Percentiles rank a stretch among this genome's conserved stretches.
These are phyloP conservation scores for Backusella parvicylindrica DNA, from an alignment of 192 early-diverging fungal species.

Conservation along the genomic window DNA sequence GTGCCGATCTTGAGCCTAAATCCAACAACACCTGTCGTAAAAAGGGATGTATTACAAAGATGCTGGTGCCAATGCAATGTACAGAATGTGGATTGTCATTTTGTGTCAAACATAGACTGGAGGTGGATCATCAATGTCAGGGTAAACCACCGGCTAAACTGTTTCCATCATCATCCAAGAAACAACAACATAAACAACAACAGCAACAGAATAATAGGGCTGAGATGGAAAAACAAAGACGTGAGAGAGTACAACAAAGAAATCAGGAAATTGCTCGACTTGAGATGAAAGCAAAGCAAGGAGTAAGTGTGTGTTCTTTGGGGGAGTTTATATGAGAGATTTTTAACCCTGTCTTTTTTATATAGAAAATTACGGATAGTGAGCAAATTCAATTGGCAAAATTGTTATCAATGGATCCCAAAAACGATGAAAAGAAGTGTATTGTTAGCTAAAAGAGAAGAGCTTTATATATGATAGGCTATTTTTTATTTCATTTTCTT, in stretches of 20 bases:
- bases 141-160: not conserved
- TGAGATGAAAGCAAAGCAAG: conserved; percentile 7
- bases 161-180: not conserved
- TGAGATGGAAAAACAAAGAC: conserved; percentile 4
- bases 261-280: conserved; percentile 11
- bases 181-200: not conserved
- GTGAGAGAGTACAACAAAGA: not conserved
- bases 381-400: conserved; percentile 17
- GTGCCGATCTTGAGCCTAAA: conserved; percentile 45
- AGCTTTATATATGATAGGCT: not conserved
- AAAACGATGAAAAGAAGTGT: conserved; percentile 4
- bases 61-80: conserved; percentile 67
- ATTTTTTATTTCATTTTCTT: not conserved
- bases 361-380: conserved; percentile 12
- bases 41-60: conserved; percentile 61
- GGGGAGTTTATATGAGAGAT: not conserved
- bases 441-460: not conserved
- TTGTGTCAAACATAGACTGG: conserved; percentile 80
- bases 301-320: not conserved
- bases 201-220: not conserved
- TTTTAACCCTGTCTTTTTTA: not conserved
- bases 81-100: conserved; percentile 58
- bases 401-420: conserved; percentile 6
- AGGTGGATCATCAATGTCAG: conserved; percentile 67
- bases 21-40: conserved; percentile 58